Evolutionary conservation across 768 basidiomycete genomes (phyloP).

Genomic region (Kwoniella dejecticola): DNA sequence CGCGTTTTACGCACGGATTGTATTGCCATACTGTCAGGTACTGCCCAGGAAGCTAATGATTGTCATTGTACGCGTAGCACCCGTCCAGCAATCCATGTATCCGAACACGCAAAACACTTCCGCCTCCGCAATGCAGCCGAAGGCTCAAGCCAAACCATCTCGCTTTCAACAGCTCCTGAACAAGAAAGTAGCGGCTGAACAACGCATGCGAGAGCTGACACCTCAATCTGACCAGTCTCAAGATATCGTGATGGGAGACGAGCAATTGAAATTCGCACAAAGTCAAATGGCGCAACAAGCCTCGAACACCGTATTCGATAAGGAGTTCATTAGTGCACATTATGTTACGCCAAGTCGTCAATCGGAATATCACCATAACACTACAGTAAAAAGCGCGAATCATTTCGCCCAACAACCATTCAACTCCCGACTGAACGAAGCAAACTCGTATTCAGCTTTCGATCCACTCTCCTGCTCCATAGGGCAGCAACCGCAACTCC

Average conservation of each 20-base stretch:
- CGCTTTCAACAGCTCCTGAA: constrained; percentile 30
- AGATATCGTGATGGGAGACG: not conserved
- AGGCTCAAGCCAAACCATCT: not conserved
- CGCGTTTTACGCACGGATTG: constrained; percentile 3
- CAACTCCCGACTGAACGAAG: not conserved
- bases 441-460: not conserved
- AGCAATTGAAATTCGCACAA: not conserved
- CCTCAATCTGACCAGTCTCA: too few relatives aligned
- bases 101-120: not conserved
- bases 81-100: not conserved
- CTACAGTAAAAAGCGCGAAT: not conserved
- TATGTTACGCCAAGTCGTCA: not conserved
- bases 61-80: not conserved
- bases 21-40: too few relatives aligned
- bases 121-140: not conserved
- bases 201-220: not conserved
- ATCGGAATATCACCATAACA: not conserved
- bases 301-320: constrained; percentile 19
- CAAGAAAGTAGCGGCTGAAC: constrained; percentile 32
- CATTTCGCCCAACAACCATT: not conserved
- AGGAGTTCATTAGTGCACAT: not conserved
- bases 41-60: too few relatives aligned
- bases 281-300: constrained; percentile 2
- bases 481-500: not conserved
- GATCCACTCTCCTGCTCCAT: not conserved